Conservation (phyloP, 805 yeast genomes). For the Candida germanica region DNA sequence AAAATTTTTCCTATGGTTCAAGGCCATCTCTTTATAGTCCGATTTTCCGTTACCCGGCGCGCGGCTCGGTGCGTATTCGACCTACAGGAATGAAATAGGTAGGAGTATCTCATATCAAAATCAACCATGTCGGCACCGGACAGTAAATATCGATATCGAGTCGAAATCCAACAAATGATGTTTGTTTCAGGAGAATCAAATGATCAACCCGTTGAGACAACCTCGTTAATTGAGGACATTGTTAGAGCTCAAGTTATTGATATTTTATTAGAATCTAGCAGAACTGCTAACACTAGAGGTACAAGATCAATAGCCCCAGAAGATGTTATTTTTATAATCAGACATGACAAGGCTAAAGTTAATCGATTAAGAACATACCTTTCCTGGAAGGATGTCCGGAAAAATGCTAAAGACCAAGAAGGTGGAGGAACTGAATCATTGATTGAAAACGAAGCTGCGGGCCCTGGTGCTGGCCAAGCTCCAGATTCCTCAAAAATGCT, state of each 20-base stretch:
- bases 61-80: too few species aligned
- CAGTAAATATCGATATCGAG: constrained; percentile 67
- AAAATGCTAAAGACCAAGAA: constrained; percentile 63
- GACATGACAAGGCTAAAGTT: constrained; percentile 93
- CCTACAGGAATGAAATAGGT: too few species aligned
- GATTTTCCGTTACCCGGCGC: constrained; percentile 7
- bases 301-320: constrained; percentile 85
- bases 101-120: too few species aligned
- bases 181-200: constrained; percentile 93
- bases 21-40: constrained; percentile 8
- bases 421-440: constrained; percentile 48
- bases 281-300: constrained; percentile 75
- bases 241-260: constrained; percentile 94
- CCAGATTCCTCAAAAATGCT: constrained; percentile 42
- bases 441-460: constrained; percentile 46
- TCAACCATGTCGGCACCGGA: constrained; percentile 6
- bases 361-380: constrained; percentile 85
- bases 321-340: constrained; percentile 85
- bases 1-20: constrained; percentile 3
- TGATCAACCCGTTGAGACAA: constrained; percentile 90
- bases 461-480: constrained; percentile 23
- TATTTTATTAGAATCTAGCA: constrained; percentile 69
- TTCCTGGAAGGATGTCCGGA: constrained; percentile 96
- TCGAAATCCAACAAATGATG: constrained; percentile 98
- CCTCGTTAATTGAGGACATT: constrained; percentile 91